Percentiles rank a stretch among this genome's conserved stretches.
phyloP scores from a whole-genome alignment of 1,284 basidiomycete species.

The Stygiomarasmius scandens region DNA sequence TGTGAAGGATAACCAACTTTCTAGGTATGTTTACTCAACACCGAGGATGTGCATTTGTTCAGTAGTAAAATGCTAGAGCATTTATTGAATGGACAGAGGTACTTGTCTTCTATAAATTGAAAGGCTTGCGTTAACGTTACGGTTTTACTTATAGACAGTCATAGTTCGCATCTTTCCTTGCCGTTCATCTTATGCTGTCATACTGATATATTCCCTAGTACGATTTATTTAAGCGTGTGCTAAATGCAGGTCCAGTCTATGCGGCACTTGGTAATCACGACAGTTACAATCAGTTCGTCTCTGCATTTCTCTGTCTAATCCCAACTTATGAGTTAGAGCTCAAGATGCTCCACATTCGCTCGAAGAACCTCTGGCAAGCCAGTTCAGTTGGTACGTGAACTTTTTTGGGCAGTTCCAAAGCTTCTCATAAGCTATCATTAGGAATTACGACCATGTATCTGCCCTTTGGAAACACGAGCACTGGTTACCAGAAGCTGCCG shows the following conservation, averaged over 20 bases:
- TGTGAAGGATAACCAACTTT: constrained; percentile 54
- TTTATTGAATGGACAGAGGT: constrained; percentile 63
- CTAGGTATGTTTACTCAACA: constrained; percentile 41
- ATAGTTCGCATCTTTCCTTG: background rate
- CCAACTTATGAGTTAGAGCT: constrained; percentile 40
- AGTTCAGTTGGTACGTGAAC: constrained; percentile 63
- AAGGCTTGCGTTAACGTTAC: background rate
- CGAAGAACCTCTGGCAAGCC: constrained; percentile 51
- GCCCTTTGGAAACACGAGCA: constrained; percentile 69
- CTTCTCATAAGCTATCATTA: too few relatives aligned
- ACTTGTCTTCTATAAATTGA: background rate
- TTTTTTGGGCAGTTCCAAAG: background rate
- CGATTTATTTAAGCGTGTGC: constrained; percentile 62
- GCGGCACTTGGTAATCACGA: constrained; percentile 80
- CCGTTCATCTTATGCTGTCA: constrained; percentile 3
- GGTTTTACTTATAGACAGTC: background rate
- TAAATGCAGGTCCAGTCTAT: constrained; percentile 71
- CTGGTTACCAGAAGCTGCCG: constrained; percentile 68
- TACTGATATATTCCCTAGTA: constrained; percentile 57
- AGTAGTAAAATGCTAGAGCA: constrained; percentile 29
- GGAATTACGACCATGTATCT: constrained; percentile 78
- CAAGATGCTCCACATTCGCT: constrained; percentile 67
- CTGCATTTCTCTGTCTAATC: constrained; percentile 15
- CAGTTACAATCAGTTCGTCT: constrained; percentile 59
- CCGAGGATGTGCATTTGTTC: too few relatives aligned